A percentile compares a stretch with the other conserved stretches of the same genome.
Conservation (phyloP, 2,329 filamentous ascomycete species). For the Hypomyces rosellus region DNA sequence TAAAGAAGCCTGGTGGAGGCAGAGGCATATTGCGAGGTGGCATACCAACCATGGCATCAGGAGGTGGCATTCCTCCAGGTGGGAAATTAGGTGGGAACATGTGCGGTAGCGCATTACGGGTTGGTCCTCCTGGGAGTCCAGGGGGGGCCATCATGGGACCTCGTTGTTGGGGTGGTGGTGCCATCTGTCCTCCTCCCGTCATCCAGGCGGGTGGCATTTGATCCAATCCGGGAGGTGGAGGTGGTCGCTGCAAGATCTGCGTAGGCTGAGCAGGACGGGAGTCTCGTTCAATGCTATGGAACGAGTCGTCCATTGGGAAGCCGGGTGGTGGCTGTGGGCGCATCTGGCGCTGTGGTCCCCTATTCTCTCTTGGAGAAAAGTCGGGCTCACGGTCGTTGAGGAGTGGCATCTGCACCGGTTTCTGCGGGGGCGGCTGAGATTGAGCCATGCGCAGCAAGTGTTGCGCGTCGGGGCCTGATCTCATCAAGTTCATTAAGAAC, state of each 20-base stretch:
- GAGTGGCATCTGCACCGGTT: constrained; percentile 13
- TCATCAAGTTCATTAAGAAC: constrained; percentile 80
- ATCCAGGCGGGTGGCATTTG: constrained; percentile 54
- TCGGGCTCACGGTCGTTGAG: constrained; percentile 44
- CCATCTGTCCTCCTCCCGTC: constrained; percentile 38
- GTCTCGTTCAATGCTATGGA: constrained; percentile 44
- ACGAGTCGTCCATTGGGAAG: constrained; percentile 47
- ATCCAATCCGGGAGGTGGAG: constrained; percentile 53
- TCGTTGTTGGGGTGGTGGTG: constrained; percentile 31
- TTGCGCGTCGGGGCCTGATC: constrained; percentile 33
- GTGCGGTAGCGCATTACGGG: constrained; percentile 43
- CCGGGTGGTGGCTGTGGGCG: constrained; percentile 42
- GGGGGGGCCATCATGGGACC: constrained; percentile 57
- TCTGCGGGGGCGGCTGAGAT: constrained; percentile 25
- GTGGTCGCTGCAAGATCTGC: constrained; percentile 60
- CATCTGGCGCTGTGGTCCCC: constrained; percentile 33
- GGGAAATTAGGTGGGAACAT: constrained; percentile 60
- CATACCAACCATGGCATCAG: constrained; percentile 43
- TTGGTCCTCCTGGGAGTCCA: constrained; percentile 38
- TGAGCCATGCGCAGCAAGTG: constrained; percentile 47
- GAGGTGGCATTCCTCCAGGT: constrained; percentile 40
- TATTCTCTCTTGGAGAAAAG: constrained; percentile 29
- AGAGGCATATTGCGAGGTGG: constrained; percentile 48
- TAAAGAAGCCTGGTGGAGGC: constrained; percentile 54
- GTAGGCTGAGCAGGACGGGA: constrained; percentile 48